phyloP scores from a whole-genome alignment of 2,329 filamentous ascomycete genomes.

The Podosphaera fusca region DNA sequence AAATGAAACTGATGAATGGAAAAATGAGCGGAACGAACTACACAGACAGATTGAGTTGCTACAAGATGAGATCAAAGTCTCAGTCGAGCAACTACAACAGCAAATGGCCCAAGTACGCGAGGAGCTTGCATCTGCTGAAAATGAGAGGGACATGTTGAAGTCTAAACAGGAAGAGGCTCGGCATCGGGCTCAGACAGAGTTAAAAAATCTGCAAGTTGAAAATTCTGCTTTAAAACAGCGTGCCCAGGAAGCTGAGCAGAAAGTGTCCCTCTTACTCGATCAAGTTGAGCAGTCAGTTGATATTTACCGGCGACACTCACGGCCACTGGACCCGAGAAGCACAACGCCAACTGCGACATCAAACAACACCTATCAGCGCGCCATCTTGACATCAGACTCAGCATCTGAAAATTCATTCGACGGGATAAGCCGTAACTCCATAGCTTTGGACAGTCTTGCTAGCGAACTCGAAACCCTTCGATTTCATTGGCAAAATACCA shows the following conservation, averaged over 20 bases:
- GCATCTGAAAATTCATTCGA: constrained; percentile 33
- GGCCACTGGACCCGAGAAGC: constrained; percentile 23
- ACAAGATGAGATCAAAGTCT: constrained; percentile 43
- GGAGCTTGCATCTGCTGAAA: constrained; percentile 41
- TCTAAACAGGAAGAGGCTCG: constrained; percentile 29
- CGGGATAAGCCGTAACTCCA: constrained; percentile 30
- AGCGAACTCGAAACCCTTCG: constrained; percentile 78
- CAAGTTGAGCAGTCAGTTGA: constrained; percentile 88
- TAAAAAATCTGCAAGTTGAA: constrained; percentile 65
- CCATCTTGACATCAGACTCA: constrained; percentile 25
- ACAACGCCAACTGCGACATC: constrained; percentile 12
- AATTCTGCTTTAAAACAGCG: constrained; percentile 63
- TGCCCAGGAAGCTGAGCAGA: constrained; percentile 73
- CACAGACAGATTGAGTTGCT: constrained; percentile 44
- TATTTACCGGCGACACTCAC: constrained; percentile 66
- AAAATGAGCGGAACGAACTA: constrained; percentile 45
- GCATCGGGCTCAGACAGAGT: constrained; percentile 36
- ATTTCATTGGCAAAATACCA: constrained; percentile 85
- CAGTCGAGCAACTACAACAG: constrained; percentile 44
- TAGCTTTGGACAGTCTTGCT: constrained; percentile 73
- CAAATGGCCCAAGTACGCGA: constrained; percentile 44
- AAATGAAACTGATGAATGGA: constrained; percentile 40
- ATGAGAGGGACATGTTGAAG: constrained; percentile 46
- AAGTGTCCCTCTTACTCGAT: constrained; percentile 77
- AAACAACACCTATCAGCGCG: constrained; percentile 16